A percentile compares a stretch with the other conserved stretches of the same genome.
Evolutionary conservation across 768 basidiomycete species (phyloP).

Genomic region (Boletus patriciae): DNA sequence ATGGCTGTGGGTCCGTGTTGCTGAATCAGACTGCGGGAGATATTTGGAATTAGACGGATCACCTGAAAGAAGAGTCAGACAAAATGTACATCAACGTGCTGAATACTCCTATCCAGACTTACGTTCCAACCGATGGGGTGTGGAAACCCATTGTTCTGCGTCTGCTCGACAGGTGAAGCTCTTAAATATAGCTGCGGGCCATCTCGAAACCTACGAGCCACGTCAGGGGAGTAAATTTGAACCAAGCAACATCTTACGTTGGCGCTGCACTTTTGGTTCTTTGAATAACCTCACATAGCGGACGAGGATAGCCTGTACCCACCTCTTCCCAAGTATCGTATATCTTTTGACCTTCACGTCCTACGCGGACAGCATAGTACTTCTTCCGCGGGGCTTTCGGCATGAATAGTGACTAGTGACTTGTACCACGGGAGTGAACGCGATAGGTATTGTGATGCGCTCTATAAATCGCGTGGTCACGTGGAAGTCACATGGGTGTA

Average conservation of each 20-base stretch:
- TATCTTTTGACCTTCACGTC: conserved; percentile 56
- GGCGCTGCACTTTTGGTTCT: conserved; percentile 42
- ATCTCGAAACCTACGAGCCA: conserved; percentile 49
- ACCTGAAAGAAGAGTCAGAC: conserved; percentile 9
- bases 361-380: conserved; percentile 61
- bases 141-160: conserved; percentile 52
- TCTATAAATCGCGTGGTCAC: neutral
- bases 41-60: neutral
- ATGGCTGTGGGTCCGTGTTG: neutral
- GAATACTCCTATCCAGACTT: conserved; percentile 10
- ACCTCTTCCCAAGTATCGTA: conserved; percentile 65
- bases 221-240: neutral
- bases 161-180: conserved; percentile 45
- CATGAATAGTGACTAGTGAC: conserved; percentile 16
- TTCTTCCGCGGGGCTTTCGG: conserved; percentile 38
- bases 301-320: conserved; percentile 12
- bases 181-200: conserved; percentile 51
- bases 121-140: conserved; percentile 14
- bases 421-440: neutral
- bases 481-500: neutral
- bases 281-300: neutral
- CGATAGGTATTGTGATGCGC: neutral
- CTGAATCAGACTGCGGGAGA: neutral
- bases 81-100: neutral
- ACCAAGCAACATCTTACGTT: conserved; percentile 35